phyloP scores from a whole-genome alignment of 106 monocot species.

The Hemerocallis citrina region DNA sequence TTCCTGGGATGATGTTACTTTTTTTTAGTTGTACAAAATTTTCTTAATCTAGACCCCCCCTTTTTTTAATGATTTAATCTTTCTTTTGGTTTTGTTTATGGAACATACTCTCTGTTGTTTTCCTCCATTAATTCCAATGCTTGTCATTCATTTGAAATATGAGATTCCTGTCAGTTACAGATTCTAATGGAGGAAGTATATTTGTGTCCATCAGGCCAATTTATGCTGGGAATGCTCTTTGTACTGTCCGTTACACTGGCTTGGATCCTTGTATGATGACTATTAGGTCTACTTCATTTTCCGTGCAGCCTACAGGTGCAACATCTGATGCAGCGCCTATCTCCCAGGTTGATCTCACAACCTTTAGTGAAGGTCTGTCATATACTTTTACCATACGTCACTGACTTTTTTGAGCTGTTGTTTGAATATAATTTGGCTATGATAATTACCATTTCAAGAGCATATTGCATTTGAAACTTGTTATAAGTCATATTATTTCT shows the following conservation, averaged over 20 bases:
- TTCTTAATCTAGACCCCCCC: neutral
- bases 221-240: constrained; percentile 98
- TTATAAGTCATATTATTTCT: neutral
- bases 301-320: constrained; percentile 22
- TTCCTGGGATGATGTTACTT: neutral
- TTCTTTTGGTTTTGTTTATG: neutral
- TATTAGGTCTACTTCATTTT: constrained; percentile 84
- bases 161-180: neutral
- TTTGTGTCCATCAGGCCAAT: constrained; percentile 58
- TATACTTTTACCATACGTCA: constrained; percentile 9
- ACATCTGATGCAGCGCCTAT: constrained; percentile 54
- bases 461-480: neutral
- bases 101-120: neutral
- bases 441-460: neutral
- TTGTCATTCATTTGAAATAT: neutral
- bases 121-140: neutral
- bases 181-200: neutral
- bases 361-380: constrained; percentile 68
- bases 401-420: neutral
- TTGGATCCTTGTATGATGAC: constrained; percentile 73
- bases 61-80: neutral
- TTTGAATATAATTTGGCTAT: neutral
- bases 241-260: constrained; percentile 69
- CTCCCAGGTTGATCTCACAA: constrained; percentile 79
- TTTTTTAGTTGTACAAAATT: neutral